Evolutionary conservation across 2,329 filamentous ascomycete species (phyloP), one percentile per base, ranked within the genome.

Genomic region (Colletotrichum tamarilloi): DNA sequence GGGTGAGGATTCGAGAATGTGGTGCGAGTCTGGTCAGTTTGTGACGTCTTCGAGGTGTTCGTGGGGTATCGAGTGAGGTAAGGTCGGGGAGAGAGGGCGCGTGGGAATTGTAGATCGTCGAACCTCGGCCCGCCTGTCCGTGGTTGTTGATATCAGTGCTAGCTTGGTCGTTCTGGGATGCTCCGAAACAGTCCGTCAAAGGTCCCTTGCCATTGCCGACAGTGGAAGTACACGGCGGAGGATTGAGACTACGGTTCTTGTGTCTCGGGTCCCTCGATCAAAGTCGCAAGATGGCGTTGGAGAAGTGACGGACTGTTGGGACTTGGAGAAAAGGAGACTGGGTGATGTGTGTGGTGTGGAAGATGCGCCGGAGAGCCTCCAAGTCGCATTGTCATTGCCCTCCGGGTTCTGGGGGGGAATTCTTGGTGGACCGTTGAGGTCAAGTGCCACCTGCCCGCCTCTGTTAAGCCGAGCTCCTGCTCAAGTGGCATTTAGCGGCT

Each of bases 121-220:
- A 30, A 26, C 14, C 22, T 46, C 32, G 52, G 32, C 19, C 42
- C 42, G 26, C 4, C 7, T n/a, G n/a, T 22, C 24, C 42, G 38
- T 60, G 49, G 49, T 32, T 42, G 12, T 30, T 19, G 19, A 58
- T 24, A n/a, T 46, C 2, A 38, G 30, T 26, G 62, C 46, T 35
- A 35, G 62, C 46, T 35, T 26, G 56, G 14, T 32, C 19, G n/a
- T 53, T 22, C 46, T 64, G 63, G 24, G 35, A 7, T 59, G 35
- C 7, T 73, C 58, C 59, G 58, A 49, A 52, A 32, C 70, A 70
- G 59, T 55, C 58, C 58, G 66, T 60, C 49, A 62, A 70, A 70
- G 66, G n/a, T 65, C 62, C 60, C 67, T 64, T 70, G 67, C 66
- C 70, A 70, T 73, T 70, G 70, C 66, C 55, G 66, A 64, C 46